phyloP scores from a whole-genome alignment of 176 grass and related monocot genomes.

The Phyllostachys edulis region DNA sequence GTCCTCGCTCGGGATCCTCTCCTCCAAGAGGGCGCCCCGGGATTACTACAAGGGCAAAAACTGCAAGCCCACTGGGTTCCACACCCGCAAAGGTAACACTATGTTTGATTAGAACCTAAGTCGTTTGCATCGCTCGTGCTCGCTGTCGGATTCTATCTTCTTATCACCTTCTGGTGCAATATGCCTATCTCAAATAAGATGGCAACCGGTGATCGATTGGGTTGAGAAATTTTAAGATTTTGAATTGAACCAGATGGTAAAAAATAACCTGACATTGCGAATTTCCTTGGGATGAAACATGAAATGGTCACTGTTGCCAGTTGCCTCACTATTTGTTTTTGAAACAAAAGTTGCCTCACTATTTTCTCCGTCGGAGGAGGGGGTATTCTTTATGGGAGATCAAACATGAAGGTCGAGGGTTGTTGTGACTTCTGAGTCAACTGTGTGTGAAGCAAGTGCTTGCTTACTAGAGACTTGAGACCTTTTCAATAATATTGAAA shows the following conservation, averaged over 20 bases:
- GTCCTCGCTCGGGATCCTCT: conserved; percentile 83
- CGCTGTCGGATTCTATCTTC: not conserved
- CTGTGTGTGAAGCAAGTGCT: not conserved
- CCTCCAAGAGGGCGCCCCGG: conserved; percentile 80
- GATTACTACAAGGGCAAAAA: conserved; percentile 99
- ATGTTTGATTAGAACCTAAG: not conserved
- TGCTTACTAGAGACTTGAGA: not conserved
- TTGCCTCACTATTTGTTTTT: not conserved
- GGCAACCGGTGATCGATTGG: not conserved
- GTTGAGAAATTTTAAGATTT: not conserved
- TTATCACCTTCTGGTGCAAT: not conserved
- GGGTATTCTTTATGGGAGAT: not conserved
- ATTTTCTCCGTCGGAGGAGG: not conserved
- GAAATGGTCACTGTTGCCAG: not conserved
- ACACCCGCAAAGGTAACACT: conserved; percentile 92
- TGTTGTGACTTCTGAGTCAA: not conserved
- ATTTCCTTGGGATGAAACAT: not conserved
- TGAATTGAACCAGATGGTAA: not conserved
- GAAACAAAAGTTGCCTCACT: too few relatives aligned
- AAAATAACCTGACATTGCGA: not conserved
- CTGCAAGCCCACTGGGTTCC: conserved; percentile 94
- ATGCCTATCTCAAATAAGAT: not conserved
- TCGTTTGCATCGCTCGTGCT: not conserved
- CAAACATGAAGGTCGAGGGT: not conserved
- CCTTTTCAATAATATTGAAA: not conserved